A percentile compares a stretch with the other conserved stretches of the same genome.
These are phyloP conservation scores for Dendrobium catenatum DNA, from an alignment of 106 monocot genomes.

Conservation along the genomic window DNA sequence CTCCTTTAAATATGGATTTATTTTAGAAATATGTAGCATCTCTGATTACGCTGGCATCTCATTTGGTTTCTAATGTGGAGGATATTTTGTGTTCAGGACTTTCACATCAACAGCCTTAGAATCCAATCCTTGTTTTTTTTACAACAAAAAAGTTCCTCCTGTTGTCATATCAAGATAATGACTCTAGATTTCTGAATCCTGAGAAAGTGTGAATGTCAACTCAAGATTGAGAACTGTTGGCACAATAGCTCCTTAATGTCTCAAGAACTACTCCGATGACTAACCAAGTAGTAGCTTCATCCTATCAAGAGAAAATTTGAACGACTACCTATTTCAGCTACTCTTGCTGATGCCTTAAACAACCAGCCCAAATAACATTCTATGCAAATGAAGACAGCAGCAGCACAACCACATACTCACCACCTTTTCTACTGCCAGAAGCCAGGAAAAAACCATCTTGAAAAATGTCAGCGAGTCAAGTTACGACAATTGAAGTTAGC, in stretches of 20 bases:
- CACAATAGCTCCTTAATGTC: conserved; percentile 68
- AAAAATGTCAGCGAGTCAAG: not conserved
- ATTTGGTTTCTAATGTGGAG: no score
- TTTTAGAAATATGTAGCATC: no score
- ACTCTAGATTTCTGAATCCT: conserved; percentile 13
- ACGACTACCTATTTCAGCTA: conserved; percentile 37
- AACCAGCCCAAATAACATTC: conserved; percentile 17
- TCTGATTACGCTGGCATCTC: no score
- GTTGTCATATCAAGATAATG: conserved; percentile 21
- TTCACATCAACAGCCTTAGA: not conserved
- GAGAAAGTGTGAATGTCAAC: conserved; percentile 19
- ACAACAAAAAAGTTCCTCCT: not conserved
- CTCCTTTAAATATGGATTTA: no score
- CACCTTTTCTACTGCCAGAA: not conserved
- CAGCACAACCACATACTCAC: not conserved
- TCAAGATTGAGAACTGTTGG: conserved; percentile 67
- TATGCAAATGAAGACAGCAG: conserved; percentile 14
- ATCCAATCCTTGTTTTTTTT: not conserved
- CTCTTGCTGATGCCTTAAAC: conserved; percentile 30
- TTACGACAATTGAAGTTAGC: not conserved
- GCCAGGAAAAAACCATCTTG: not conserved
- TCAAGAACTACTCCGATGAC: conserved; percentile 35
- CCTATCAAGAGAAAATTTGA: conserved; percentile 22
- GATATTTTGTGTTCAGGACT: conserved; percentile 1
- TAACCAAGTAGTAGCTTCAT: conserved; percentile 28